Evolutionary conservation across 202 grass and related monocot species (phyloP).

Genomic region (Digitaria exilis): DNA sequence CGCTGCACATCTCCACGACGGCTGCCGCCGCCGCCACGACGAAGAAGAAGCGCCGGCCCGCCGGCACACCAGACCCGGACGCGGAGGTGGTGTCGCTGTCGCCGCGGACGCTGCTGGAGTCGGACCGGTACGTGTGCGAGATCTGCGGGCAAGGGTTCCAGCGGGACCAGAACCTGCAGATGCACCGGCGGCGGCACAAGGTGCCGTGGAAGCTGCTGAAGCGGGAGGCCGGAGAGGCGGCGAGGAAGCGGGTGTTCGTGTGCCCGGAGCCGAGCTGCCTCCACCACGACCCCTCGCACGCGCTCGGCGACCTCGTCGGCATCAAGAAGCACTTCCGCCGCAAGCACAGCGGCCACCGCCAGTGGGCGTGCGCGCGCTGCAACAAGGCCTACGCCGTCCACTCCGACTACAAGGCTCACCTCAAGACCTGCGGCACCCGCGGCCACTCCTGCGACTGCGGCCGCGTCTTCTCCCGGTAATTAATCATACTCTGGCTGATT

Average conservation of each 20-base stretch:
- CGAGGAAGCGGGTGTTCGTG: slow-evolving; percentile 93
- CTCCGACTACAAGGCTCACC: slow-evolving; percentile 99
- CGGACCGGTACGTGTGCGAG: slow-evolving; percentile 99
- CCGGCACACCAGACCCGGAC: slow-evolving; percentile 98
- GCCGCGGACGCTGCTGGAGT: slow-evolving; percentile 94
- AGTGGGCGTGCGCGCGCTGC: slow-evolving; percentile 93
- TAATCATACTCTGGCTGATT: too few species aligned
- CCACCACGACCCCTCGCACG: slow-evolving; percentile 93
- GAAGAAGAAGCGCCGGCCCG: slow-evolving; percentile 86
- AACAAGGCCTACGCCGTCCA: slow-evolving; percentile 99
- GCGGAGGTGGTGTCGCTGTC: slow-evolving; percentile 98
- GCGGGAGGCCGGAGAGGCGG: slow-evolving; percentile 77
- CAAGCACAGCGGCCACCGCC: slow-evolving; percentile 94
- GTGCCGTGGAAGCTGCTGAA: slow-evolving; percentile 99
- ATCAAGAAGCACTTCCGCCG: slow-evolving; percentile 99
- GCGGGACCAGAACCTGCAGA: slow-evolving; percentile 99
- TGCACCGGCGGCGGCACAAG: slow-evolving; percentile 99
- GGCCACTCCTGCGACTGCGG: slow-evolving; percentile 99
- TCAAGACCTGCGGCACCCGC: slow-evolving; percentile 99
- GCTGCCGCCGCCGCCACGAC: not conserved
- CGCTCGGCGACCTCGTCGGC: slow-evolving; percentile 92
- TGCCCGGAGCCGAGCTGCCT: slow-evolving; percentile 94
- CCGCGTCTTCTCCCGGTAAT: slow-evolving; percentile 90
- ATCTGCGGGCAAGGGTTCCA: slow-evolving; percentile 99
- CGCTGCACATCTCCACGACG: slow-evolving; percentile 46